These are phyloP conservation scores for Daldinia grandis DNA, from an alignment of 495 filamentous ascomycete species.

Conservation along the genomic window DNA sequence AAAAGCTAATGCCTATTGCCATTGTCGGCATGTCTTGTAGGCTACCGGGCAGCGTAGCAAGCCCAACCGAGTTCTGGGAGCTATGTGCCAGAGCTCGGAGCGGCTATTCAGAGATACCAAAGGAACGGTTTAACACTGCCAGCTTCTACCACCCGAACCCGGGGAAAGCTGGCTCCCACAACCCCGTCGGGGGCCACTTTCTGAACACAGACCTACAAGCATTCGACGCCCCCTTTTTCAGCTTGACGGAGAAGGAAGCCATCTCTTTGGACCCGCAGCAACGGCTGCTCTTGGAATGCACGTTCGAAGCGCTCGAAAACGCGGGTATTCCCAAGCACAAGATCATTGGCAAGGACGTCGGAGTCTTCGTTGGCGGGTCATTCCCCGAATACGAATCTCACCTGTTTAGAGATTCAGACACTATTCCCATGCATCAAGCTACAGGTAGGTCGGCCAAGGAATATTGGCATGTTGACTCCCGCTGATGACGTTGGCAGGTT, in stretches of 20 bases:
- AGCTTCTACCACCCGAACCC: slow-evolving; percentile 80
- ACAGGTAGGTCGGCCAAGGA: slow-evolving; percentile 64
- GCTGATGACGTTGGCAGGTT: slow-evolving; percentile 54
- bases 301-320: slow-evolving; percentile 88
- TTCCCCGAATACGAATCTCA: slow-evolving; percentile 87
- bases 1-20: slow-evolving; percentile 58
- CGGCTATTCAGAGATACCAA: slow-evolving; percentile 68
- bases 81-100: slow-evolving; percentile 66
- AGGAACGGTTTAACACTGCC: slow-evolving; percentile 72
- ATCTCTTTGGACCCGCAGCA: slow-evolving; percentile 87
- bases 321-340: slow-evolving; percentile 83
- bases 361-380: slow-evolving; percentile 85
- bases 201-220: slow-evolving; percentile 73
- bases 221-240: slow-evolving; percentile 89
- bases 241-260: slow-evolving; percentile 75
- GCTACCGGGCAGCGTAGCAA: slow-evolving; percentile 63
- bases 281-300: slow-evolving; percentile 78
- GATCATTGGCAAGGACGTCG: slow-evolving; percentile 77
- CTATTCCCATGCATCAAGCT: slow-evolving; percentile 59
- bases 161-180: slow-evolving; percentile 75
- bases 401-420: slow-evolving; percentile 78
- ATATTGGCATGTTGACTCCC: neutral
- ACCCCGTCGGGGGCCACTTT: slow-evolving; percentile 82
- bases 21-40: slow-evolving; percentile 65
- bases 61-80: slow-evolving; percentile 65